A percentile compares a stretch with the other conserved stretches of the same genome.
These are phyloP conservation scores for Protomyces pachydermus DNA, from an alignment of 1,139 yeast species.

Conservation along the genomic window DNA sequence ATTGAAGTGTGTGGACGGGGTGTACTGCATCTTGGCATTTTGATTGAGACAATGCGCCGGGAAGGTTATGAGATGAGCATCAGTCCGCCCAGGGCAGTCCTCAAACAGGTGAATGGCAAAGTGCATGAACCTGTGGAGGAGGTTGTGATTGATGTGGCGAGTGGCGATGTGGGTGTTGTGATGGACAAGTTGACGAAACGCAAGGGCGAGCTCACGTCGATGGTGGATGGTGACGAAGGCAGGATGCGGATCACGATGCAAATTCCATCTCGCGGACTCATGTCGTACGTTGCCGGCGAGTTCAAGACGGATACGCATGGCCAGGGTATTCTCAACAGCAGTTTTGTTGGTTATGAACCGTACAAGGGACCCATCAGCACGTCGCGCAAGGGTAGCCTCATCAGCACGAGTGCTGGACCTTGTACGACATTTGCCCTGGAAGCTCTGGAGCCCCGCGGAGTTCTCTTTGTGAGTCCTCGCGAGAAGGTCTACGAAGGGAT, in stretches of 20 bases:
- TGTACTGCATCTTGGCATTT: constrained; percentile 22
- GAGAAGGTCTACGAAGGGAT: constrained; percentile 23
- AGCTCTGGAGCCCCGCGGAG: constrained; percentile 21
- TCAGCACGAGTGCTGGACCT: constrained; percentile 16
- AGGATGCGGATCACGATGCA: constrained; percentile 22
- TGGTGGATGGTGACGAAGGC: constrained; percentile 23
- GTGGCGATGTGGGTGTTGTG: constrained; percentile 20
- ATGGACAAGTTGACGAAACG: constrained; percentile 23
- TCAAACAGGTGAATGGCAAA: constrained; percentile 12
- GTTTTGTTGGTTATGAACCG: constrained; percentile 14
- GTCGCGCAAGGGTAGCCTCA: constrained; percentile 19
- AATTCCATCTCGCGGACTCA: constrained; percentile 23
- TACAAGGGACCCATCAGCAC: constrained; percentile 25
- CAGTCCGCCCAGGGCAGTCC: constrained; percentile 17
- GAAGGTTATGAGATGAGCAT: constrained; percentile 27
- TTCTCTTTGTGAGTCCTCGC: constrained; percentile 18
- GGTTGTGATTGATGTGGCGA: constrained; percentile 18
- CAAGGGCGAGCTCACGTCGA: constrained; percentile 23
- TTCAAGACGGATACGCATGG: constrained; percentile 27
- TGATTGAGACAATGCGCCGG: constrained; percentile 23
- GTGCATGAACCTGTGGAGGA: constrained; percentile 24
- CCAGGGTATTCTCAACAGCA: constrained; percentile 15
- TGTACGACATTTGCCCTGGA: constrained; percentile 24
- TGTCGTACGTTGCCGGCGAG: constrained; percentile 27
- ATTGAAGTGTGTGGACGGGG: constrained; percentile 26